Evolutionary conservation across 352 stramenopile species (phyloP), one percentile per base, ranked within the genome.

Genomic region (Globisporangium canariense): DNA sequence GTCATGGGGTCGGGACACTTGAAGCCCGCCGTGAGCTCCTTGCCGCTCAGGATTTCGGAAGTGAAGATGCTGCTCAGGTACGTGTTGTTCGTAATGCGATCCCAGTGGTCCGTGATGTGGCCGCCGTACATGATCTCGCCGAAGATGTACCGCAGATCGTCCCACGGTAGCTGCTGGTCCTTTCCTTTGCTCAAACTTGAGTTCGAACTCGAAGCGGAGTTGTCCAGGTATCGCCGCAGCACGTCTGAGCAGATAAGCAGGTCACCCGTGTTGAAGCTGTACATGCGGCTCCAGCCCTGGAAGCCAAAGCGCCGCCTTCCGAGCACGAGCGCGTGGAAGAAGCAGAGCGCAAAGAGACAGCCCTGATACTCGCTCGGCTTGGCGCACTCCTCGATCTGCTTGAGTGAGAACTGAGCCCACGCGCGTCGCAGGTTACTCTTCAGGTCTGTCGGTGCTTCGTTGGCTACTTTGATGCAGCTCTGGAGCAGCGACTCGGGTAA

Each of bases 231-330:
- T n/a, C 86, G 74, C 4, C 74, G 74, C 10, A 94, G 67, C 25
- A 93, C 77, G 56, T 94, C 84, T 3, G 84, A 80, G 65, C 94
- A 98, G 56, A 98, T 98, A 30, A 93, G 83, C n/a, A 98, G 69
- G 38, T 98, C 94, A 41, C 94, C 94, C 7, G 89, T 97, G 68
- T 98, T 98, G 76, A 98, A 98, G 60, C 81, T 96, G 68, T 98
- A 98, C 58, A 81, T 74, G 18, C 94, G 79, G 52, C 84, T 97
- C 94, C 94, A 98, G 40, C 94, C 94, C 72, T 98, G 93, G 10
- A 69, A 81, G 9, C 94, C 94, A 66, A 98, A 98, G 32, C 93
- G 75, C 20, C 88, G 73, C 10, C 94, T 76, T 32, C 93, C 94
- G 40, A 98, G 78, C 1, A 98, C 86, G 22, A 98, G 77, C 14